Evolutionary conservation across 495 filamentous ascomycete species (phyloP), one percentile per base, ranked within the genome.

Genomic region (Staphylotrichum tortipilum): DNA sequence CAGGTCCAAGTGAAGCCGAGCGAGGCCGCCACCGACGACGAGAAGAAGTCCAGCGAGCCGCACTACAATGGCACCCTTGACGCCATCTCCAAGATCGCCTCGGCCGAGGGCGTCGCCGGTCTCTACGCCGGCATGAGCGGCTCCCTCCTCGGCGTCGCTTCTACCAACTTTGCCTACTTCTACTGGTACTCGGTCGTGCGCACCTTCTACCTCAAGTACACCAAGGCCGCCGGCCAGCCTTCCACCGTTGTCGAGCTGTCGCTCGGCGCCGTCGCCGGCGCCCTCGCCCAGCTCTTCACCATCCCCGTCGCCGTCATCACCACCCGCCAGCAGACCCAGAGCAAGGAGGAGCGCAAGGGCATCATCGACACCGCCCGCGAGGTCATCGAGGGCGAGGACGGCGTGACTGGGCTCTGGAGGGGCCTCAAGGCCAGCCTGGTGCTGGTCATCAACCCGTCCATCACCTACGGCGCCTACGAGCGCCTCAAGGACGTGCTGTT

Each of bases 141-240:
- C 15, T 79, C 88, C 7, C 75, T 99, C 10, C 68, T 96, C 15
- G 92, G 92, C 36, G 94, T 97, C 12, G 91, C 88, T 7, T 95
- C 89, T 12, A 97, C 89, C 49, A 99, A 99, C 64, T 99, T 99
- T 62, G 92, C 92, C 52, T 99, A 99, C 69, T 99, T 99, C 62
- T 99, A 97, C 74, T 99, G 92, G 92, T 97, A 99, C 68, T 90
- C 88, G 18, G 65, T 89, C 15, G 88, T 96, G 12, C 84, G 92
- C 36, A 79, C 78, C 11, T 69, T 95, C 31, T 97, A 96, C 64
- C 69, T 89, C 63, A 78, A 80, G 26, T 84, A 79, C 28, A 76
- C 77, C 51, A 79, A 77, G 52, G 50, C 74, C n/a, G 61, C 77
- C 3, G 76, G 72, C 26, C 70, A 82, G 17, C 90, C 90, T 14